Conservation (phyloP, 768 basidiomycete species). For the Amanita jacksonii region DNA sequence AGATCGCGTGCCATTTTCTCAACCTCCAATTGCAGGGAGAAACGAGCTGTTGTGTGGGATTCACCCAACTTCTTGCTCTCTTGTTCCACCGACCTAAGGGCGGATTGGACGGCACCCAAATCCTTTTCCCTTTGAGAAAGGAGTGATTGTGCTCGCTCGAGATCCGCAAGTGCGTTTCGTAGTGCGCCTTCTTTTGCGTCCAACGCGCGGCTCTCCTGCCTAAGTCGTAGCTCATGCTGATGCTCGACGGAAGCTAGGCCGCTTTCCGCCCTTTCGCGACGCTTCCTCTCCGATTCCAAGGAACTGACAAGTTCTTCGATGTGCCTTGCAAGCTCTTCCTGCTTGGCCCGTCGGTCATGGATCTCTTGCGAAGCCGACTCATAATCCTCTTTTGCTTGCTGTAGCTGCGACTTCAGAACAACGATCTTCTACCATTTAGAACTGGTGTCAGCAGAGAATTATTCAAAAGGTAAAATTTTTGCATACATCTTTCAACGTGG, state of each 20-base stretch:
- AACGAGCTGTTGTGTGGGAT: conserved; percentile 70
- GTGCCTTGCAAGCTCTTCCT: conserved; percentile 71
- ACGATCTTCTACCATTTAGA: conserved; percentile 51
- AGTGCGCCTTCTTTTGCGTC: conserved; percentile 66
- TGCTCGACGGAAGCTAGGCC: conserved; percentile 50
- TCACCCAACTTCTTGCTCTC: conserved; percentile 79
- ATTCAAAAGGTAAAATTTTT: neutral
- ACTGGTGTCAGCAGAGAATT: neutral
- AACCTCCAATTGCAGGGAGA: conserved; percentile 83
- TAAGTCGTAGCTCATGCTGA: conserved; percentile 51
- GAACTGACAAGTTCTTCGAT: conserved; percentile 63
- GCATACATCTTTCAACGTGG: conserved; percentile 74
- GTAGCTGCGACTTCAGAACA: conserved; percentile 51
- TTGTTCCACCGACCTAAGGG: conserved; percentile 60
- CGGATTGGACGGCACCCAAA: conserved; percentile 59
- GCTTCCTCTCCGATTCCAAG: conserved; percentile 46
- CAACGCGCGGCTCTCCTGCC: conserved; percentile 50
- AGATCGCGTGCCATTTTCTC: conserved; percentile 83
- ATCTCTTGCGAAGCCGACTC: conserved; percentile 55
- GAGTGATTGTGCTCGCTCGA: conserved; percentile 51
- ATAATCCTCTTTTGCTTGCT: conserved; percentile 56
- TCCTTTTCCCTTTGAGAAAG: conserved; percentile 71
- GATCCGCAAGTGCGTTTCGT: conserved; percentile 51
- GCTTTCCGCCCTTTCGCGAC: conserved; percentile 42
- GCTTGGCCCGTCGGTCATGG: conserved; percentile 55